These are phyloP conservation scores for Raddia distichophylla DNA, from an alignment of 176 grass and related monocot genomes.

Conservation along the genomic window DNA sequence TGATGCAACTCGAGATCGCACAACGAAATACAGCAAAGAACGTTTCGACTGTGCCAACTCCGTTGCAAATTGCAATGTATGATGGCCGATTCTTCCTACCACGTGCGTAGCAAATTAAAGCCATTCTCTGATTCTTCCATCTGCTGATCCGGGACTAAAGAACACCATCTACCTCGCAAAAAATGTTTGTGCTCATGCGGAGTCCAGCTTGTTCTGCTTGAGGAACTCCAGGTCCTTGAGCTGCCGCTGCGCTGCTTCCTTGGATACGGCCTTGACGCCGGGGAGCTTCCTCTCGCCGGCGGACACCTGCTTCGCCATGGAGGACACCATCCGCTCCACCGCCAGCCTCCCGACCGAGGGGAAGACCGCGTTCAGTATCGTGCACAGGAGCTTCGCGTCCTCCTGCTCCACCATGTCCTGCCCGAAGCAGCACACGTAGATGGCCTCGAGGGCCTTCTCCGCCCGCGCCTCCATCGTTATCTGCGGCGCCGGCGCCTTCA, in stretches of 20 bases:
- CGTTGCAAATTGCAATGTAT: constrained; percentile 3
- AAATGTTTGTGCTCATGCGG: not conserved
- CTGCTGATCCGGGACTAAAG: not conserved
- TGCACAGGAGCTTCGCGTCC: constrained; percentile 64
- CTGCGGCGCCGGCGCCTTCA: constrained; percentile 59
- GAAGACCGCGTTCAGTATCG: constrained; percentile 71
- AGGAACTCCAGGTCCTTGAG: constrained; percentile 89
- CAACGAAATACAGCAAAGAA: not conserved
- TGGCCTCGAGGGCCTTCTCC: constrained; percentile 89
- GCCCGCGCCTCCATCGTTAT: constrained; percentile 68
- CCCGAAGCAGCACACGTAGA: constrained; percentile 92
- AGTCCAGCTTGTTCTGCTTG: constrained; percentile 62
- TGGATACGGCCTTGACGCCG: constrained; percentile 59
- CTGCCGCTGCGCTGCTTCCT: constrained; percentile 70
- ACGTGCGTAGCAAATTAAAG: not conserved
- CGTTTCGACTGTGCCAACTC: not conserved
- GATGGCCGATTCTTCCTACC: constrained; percentile 21
- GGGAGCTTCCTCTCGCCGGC: constrained; percentile 62
- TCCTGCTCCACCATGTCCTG: constrained; percentile 78
- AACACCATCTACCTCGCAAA: constrained; percentile 12
- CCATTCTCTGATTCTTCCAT: not conserved
- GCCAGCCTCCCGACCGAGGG: constrained; percentile 65
- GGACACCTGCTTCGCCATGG: constrained; percentile 60
- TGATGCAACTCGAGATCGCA: not conserved
- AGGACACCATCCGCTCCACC: constrained; percentile 68